A percentile compares a stretch with the other conserved stretches of the same genome.
phyloP scores from a whole-genome alignment of 225 moss, liverwort and hornwort genomes.

The Pseudoscleropodium purum region DNA sequence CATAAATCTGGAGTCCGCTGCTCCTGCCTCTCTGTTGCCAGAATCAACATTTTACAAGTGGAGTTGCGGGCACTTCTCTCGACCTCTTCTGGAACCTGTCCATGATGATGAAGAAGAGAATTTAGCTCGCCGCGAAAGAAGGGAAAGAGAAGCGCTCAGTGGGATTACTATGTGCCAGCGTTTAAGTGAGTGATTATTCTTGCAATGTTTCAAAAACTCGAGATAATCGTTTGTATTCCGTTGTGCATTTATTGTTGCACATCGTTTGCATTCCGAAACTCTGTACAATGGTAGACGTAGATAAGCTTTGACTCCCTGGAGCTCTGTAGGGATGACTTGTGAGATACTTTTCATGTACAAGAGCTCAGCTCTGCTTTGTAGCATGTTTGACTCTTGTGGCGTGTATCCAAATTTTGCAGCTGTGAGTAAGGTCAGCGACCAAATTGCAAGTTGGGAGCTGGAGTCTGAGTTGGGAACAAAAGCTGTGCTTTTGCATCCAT shows the following conservation, averaged over 20 bases:
- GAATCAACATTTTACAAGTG: constrained; percentile 78
- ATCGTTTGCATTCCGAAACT: background rate
- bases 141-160: constrained; percentile 66
- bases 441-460: constrained; percentile 75
- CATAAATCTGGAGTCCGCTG: constrained; percentile 46
- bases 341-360: background rate
- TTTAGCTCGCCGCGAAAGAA: constrained; percentile 62
- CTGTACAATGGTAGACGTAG: background rate
- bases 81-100: constrained; percentile 66
- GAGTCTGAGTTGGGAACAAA: constrained; percentile 76
- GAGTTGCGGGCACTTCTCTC: constrained; percentile 91
- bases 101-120: constrained; percentile 84
- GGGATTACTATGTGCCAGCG: constrained; percentile 74
- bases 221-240: background rate
- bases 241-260: background rate
- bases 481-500: constrained; percentile 82
- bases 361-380: background rate
- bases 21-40: constrained; percentile 22
- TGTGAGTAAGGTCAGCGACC: constrained; percentile 69
- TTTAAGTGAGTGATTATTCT: constrained; percentile 57
- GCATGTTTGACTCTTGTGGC: background rate
- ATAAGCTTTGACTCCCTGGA: background rate
- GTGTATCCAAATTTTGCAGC: constrained; percentile 23
- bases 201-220: background rate
- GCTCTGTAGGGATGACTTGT: background rate